A percentile compares a stretch with the other conserved stretches of the same genome.
These are phyloP conservation scores for Solanum rostratum DNA, from an alignment of 257 asterid genomes.

Conservation along the genomic window DNA sequence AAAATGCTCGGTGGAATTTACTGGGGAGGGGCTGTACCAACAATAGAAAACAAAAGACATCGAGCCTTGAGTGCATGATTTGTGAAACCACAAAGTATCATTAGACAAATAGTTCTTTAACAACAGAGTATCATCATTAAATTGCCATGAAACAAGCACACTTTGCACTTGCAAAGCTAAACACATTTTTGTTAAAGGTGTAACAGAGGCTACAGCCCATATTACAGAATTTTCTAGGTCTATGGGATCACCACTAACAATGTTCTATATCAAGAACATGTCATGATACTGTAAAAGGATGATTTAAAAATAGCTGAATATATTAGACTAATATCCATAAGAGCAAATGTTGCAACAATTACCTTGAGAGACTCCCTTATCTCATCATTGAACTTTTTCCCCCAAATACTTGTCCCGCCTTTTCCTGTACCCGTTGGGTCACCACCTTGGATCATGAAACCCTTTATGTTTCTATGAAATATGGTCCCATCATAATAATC, in stretches of 20 bases:
- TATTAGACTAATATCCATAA: background rate
- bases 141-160: background rate
- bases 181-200: background rate
- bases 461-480: slow-evolving; percentile 89
- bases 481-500: slow-evolving; percentile 92
- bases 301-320: background rate
- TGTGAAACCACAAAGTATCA: background rate
- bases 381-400: slow-evolving; percentile 84
- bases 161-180: background rate
- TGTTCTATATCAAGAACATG: background rate
- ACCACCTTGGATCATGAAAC: slow-evolving; percentile 98
- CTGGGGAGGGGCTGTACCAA: background rate
- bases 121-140: background rate
- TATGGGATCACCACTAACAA: background rate
- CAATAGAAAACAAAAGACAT: background rate
- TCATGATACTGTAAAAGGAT: background rate
- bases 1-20: background rate
- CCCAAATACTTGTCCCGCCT: slow-evolving; percentile 97
- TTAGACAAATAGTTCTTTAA: background rate
- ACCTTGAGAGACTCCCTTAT: slow-evolving; percentile 96
- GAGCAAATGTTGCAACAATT: slow-evolving; percentile 4
- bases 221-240: background rate
- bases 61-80: background rate
- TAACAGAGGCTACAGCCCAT: background rate
- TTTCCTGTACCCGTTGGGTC: slow-evolving; percentile 95